These are phyloP conservation scores for Saccharomyces hybrid DNA, from an alignment of 1,139 yeast genomes.

Conservation along the genomic window DNA sequence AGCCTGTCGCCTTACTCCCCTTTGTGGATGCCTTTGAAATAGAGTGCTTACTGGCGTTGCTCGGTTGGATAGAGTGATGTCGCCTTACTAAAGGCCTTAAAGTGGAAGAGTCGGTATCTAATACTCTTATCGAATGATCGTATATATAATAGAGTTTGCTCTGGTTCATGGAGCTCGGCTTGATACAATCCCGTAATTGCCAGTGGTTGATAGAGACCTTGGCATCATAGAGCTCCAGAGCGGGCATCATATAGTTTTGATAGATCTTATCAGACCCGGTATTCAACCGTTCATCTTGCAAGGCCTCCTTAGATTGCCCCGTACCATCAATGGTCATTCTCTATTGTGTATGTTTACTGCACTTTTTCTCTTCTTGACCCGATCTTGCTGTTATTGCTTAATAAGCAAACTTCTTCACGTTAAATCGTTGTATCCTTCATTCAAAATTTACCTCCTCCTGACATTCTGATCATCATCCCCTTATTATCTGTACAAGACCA, in stretches of 20 bases:
- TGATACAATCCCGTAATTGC: conserved; percentile 77
- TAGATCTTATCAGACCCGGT: conserved; percentile 28
- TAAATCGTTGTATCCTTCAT: neutral
- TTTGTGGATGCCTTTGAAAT: neutral
- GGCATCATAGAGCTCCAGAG: conserved; percentile 28
- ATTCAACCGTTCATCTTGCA: conserved; percentile 17
- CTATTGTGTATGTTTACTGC: neutral
- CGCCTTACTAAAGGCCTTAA: conserved; percentile 1
- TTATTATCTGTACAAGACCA: neutral
- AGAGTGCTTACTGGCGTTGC: neutral
- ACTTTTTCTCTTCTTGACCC: neutral
- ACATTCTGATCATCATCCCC: neutral
- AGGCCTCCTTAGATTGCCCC: conserved; percentile 7
- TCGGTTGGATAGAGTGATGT: conserved; percentile 1
- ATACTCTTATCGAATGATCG: conserved; percentile 39
- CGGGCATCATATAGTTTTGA: conserved; percentile 31
- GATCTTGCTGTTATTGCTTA: neutral
- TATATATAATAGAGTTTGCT: conserved; percentile 44
- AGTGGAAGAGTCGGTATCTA: conserved; percentile 33
- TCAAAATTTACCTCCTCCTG: neutral
- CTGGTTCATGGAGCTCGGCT: conserved; percentile 36
- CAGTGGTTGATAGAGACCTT: conserved; percentile 53
- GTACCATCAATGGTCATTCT: conserved; percentile 21
- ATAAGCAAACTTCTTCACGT: neutral
- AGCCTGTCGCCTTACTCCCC: conserved; percentile 6